phyloP scores from a whole-genome alignment of 768 basidiomycete species.

The Tricholoma hemisulphureum region DNA sequence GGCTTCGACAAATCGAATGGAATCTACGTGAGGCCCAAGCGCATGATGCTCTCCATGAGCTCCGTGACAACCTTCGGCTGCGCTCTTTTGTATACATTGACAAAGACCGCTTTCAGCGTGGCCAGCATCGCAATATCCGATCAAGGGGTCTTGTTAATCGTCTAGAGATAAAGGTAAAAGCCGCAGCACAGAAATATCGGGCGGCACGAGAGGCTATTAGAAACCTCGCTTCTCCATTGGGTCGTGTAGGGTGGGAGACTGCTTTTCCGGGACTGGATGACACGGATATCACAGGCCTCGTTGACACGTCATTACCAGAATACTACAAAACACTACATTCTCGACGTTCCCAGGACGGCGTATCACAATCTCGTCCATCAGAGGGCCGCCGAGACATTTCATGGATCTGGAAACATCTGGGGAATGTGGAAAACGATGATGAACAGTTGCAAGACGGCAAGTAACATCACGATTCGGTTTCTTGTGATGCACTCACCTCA shows the following conservation, averaged over 20 bases:
- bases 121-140: background rate
- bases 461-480: background rate
- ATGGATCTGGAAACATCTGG: background rate
- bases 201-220: background rate
- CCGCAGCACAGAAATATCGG: background rate
- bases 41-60: background rate
- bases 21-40: background rate
- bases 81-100: background rate
- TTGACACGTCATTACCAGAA: background rate
- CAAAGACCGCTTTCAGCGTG: background rate
- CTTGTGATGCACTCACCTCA: background rate
- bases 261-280: no score
- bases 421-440: background rate
- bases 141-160: background rate
- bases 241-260: background rate
- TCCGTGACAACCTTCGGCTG: background rate
- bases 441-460: background rate
- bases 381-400: background rate
- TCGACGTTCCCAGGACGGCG: background rate
- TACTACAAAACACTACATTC: no score
- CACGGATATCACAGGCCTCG: no score
- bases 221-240: background rate
- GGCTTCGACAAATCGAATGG: background rate
- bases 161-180: background rate
- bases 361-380: background rate